Evolutionary conservation across 163 green algal species (phyloP), one percentile per base, ranked within the genome.

Genomic region (Volvox carteri): DNA sequence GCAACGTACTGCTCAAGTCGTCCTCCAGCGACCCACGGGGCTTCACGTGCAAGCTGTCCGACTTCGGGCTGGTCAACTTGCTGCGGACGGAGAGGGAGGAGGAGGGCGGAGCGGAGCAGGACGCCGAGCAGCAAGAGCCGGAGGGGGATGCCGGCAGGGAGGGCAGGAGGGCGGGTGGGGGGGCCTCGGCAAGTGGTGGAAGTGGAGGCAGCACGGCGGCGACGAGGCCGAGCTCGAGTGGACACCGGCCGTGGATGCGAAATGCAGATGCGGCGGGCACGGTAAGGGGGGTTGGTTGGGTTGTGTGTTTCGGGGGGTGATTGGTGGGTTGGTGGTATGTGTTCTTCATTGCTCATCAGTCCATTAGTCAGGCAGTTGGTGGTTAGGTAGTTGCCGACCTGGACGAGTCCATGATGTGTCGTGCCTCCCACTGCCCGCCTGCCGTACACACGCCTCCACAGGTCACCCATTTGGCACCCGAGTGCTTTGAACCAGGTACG

Each of bases 1-100:
- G n/a, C 78, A 96, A 96, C 76, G 91, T 96, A 48, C 90, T 96
- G 86, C 87, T 96, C 23, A 95, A 94, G 73, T 93, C 90, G 19
- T 90, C 94, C 87, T 84, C 89, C 50, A 88, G 92, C 16, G 93
- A 96, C 89, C 80, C 91, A 1, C 84, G 93, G 2, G 93, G 93
- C 44, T 96, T 95, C 88, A 89, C 94, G 4, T 93, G 92, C 70
- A 95, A 95, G 81, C 85, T 94, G n/a, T 84, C 77, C 1, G 75
- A 88, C 67, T 88, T 88, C 9, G 67, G 81, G 4, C 81, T 88
- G 67, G 48, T 80, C 30, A 79, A 74, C 33, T 7, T 88, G 79
- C 58, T 86, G 52, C 11, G 23, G 54, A 11, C 19, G 30, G 54
- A 58, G 18, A 37, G 52, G 52, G 54, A 41, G 73, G 28, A 16